A percentile compares a stretch with the other conserved stretches of the same genome.
Evolutionary conservation across 2,329 filamentous ascomycete species (phyloP).

Genomic region (Exophiala spinifera): DNA sequence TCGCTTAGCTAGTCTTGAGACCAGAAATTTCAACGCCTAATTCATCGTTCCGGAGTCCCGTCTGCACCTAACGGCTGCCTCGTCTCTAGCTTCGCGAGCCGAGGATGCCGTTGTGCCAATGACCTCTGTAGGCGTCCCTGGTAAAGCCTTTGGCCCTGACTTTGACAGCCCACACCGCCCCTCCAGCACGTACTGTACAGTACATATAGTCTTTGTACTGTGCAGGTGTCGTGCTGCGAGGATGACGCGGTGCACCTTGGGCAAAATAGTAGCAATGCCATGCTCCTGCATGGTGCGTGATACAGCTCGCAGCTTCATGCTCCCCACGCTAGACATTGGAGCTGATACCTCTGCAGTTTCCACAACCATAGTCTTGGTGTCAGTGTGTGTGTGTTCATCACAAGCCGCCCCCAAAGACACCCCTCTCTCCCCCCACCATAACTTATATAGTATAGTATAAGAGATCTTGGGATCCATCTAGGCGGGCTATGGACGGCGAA

Average conservation of each 20-base stretch:
- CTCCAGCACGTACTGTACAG: neutral
- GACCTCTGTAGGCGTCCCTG: neutral
- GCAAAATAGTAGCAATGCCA: neutral
- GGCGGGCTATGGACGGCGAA: too few relatives aligned
- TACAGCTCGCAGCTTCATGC: too few relatives aligned
- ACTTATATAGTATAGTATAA: neutral
- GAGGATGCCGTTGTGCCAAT: neutral
- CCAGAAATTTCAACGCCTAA: neutral
- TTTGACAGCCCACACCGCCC: neutral
- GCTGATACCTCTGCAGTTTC: too few relatives aligned
- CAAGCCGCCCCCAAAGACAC: neutral
- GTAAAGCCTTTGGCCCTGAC: neutral
- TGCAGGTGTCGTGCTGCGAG: neutral
- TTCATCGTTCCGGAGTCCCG: neutral
- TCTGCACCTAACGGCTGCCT: neutral
- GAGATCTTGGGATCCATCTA: too few relatives aligned
- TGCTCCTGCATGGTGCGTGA: too few relatives aligned
- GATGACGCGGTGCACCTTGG: neutral
- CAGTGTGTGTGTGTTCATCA: too few relatives aligned
- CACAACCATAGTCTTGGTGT: too few relatives aligned
- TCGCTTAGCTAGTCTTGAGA: constrained; percentile 1
- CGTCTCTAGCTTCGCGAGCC: neutral
- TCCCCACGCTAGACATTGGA: too few relatives aligned
- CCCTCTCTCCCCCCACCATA: too few relatives aligned
- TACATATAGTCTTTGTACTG: too few relatives aligned